phyloP scores from a whole-genome alignment of 2,329 filamentous ascomycete genomes.

The Phaeophleospora eucalypticola region DNA sequence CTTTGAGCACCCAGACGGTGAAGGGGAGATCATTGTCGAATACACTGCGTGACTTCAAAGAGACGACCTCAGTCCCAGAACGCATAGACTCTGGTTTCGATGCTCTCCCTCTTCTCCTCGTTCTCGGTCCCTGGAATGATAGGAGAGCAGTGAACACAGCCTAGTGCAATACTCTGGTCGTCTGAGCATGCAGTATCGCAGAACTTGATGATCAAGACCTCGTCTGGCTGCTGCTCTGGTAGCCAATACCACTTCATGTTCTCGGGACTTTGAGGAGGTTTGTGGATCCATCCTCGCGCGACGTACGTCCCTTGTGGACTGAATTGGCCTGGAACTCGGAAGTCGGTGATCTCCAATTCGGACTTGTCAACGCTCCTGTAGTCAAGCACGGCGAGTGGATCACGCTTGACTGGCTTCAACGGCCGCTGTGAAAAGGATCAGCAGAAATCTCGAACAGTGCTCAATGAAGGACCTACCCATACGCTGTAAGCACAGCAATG shows the following conservation, averaged over 20 bases:
- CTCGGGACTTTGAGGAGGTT: constrained; percentile 12
- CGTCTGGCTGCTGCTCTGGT: constrained; percentile 17
- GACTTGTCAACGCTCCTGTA: constrained; percentile 12
- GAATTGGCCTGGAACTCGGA: constrained; percentile 14
- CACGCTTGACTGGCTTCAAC: constrained; percentile 17
- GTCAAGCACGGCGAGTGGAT: constrained; percentile 18
- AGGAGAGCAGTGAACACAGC: constrained; percentile 16
- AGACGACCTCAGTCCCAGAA: constrained; percentile 14
- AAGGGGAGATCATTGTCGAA: constrained; percentile 9
- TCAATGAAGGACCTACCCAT: constrained; percentile 10
- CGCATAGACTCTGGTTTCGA: constrained; percentile 14
- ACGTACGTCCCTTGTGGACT: constrained; percentile 15
- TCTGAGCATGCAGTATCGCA: constrained; percentile 12
- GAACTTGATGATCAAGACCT: constrained; percentile 20
- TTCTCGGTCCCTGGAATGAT: constrained; percentile 11
- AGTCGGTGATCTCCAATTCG: constrained; percentile 15
- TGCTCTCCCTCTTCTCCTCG: constrained; percentile 14
- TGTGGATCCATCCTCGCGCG: constrained; percentile 10
- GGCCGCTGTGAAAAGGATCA: constrained; percentile 10
- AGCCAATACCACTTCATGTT: constrained; percentile 18
- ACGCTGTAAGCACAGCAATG: constrained; percentile 16
- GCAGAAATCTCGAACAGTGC: background rate
- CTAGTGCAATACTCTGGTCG: constrained; percentile 9
- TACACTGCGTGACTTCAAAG: constrained; percentile 3
- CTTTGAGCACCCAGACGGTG: constrained; percentile 7